A percentile compares a stretch with the other conserved stretches of the same genome.
Evolutionary conservation across 352 stramenopile species (phyloP).

Genomic region (Bremia lactucae): DNA sequence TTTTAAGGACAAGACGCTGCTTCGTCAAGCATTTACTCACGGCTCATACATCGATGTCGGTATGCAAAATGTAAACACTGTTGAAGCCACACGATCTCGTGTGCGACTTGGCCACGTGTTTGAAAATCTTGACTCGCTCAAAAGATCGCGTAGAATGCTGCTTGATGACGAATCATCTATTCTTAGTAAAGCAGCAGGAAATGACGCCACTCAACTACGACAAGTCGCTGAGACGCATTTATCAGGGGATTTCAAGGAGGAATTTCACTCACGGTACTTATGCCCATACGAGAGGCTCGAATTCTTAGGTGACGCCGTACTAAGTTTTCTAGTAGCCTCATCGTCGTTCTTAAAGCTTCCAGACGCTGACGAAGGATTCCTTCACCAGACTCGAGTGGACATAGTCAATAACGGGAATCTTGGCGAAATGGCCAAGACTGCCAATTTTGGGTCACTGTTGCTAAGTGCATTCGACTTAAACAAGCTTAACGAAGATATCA

Average conservation of each 20-base stretch:
- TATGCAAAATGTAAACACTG: constrained; percentile 79
- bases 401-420: constrained; percentile 73
- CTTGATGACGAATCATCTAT: constrained; percentile 22
- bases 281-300: constrained; percentile 79
- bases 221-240: constrained; percentile 49
- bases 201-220: constrained; percentile 23
- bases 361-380: constrained; percentile 46
- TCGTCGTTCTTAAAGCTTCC: constrained; percentile 72
- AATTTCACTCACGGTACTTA: constrained; percentile 65
- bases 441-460: constrained; percentile 66
- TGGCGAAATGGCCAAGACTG: constrained; percentile 60
- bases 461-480: constrained; percentile 58
- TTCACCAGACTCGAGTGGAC: constrained; percentile 61
- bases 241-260: constrained; percentile 56
- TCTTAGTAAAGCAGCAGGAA: constrained; percentile 7
- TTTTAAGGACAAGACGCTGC: constrained; percentile 65
- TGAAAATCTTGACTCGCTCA: constrained; percentile 44
- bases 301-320: constrained; percentile 74
- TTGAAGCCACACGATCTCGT: constrained; percentile 60
- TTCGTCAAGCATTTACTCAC: constrained; percentile 80
- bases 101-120: constrained; percentile 69
- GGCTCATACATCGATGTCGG: constrained; percentile 73
- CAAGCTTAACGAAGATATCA: constrained; percentile 39
- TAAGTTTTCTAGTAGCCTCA: constrained; percentile 76
- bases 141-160: constrained; percentile 43